Evolutionary conservation across 345 rosid species (phyloP).

Genomic region (Balakata baccata): DNA sequence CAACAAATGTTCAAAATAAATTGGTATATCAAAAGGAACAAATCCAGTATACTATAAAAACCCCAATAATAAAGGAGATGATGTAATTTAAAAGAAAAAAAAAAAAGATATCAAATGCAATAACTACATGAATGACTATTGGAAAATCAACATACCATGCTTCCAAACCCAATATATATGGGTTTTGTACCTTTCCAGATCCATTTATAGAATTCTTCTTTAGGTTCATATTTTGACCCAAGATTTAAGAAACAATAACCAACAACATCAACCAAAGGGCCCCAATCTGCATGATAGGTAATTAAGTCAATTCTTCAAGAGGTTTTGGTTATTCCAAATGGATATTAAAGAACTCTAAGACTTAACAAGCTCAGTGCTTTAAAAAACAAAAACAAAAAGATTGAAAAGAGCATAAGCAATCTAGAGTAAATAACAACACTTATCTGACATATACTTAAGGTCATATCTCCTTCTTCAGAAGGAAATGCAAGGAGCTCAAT

Average conservation of each 20-base stretch:
- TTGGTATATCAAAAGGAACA: background rate
- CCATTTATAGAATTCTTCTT: constrained; percentile 67
- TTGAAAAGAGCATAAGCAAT: background rate
- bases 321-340: background rate
- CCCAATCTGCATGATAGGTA: constrained; percentile 75
- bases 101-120: background rate
- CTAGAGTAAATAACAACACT: constrained; percentile 1
- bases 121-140: background rate
- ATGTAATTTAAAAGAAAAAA: background rate
- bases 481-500: background rate
- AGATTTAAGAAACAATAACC: constrained; percentile 92
- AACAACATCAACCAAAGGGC: constrained; percentile 84
- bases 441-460: background rate
- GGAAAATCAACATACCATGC: constrained; percentile 67
- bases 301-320: constrained; percentile 14
- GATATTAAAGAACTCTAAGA: background rate
- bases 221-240: constrained; percentile 74
- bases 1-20: no score
- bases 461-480: background rate
- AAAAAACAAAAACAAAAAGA: background rate
- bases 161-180: constrained; percentile 91
- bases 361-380: constrained; percentile 8
- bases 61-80: background rate
- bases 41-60: background rate
- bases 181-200: constrained; percentile 73